Conservation (phyloP, 768 basidiomycete species). For the Suillus placidus region DNA sequence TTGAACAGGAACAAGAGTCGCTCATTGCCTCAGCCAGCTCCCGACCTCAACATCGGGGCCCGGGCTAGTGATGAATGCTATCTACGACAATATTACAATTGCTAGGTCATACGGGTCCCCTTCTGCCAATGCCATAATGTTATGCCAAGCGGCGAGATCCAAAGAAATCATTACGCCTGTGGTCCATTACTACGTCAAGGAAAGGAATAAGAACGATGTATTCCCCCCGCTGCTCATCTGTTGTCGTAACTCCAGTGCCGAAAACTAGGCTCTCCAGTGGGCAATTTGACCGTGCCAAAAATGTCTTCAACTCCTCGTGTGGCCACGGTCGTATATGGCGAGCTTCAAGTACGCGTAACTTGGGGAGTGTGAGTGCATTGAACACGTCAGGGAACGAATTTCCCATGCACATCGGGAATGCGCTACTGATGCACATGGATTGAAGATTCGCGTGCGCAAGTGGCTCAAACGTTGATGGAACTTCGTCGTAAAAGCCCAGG, state of each 20-base stretch:
- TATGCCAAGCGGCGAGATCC: neutral
- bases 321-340: neutral
- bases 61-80: neutral
- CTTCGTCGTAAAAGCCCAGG: neutral
- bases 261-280: neutral
- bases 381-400: neutral
- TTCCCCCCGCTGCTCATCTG: neutral
- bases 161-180: neutral
- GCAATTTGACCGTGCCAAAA: neutral
- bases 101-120: neutral
- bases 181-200: neutral
- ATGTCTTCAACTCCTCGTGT: neutral
- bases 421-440: neutral
- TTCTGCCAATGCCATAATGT: neutral
- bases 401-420: neutral
- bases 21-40: neutral
- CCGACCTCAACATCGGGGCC: neutral
- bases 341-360: neutral
- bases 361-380: neutral
- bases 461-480: neutral
- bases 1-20: neutral
- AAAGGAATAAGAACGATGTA: neutral
- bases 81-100: neutral
- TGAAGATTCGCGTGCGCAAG: neutral
- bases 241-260: neutral